Base-by-base conservation (phyloP, 2,329 filamentous ascomycete genomes). In the Cladophialophora bantiana region DNA sequence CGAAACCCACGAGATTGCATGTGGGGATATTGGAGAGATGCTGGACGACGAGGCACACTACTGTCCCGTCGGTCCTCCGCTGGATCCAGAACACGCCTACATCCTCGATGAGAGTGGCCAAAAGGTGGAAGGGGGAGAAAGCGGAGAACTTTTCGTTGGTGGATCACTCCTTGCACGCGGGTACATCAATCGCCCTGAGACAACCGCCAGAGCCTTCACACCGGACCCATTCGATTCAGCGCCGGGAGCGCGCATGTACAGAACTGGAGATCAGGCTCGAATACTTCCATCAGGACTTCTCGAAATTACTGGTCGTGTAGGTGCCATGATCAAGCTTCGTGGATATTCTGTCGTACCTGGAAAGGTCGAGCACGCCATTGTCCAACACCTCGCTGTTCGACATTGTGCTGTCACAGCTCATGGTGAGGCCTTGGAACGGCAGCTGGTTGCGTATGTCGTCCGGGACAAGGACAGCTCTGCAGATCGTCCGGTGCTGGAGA, bases 1-100 rank as follows among this genome's bases (percentile, higher is more conserved):
- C 73, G 91, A 94, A 77, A 94, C 91, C 0, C 90, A 93, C 70
- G 90, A 93, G 77, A 88, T 92, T 68, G 90, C 91, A 1, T 92
- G 89, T 70, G 91, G 91, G 48, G 90, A 93, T 72, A 89, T 94
- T 70, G 82, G 83, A 64, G 84, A 87, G 1, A 90, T 93, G 77
- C 77, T 92, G 36, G 78, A 89, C 59, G 81, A 84, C n/a, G 84
- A 90, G 54, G 81, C 86, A 1, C 81, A 84, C 1, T 90, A 92
- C 69, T 93, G 90, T 70, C 90, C 91, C 0, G 90, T 94, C 12
- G 91, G 91, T 0, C 88, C 85, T 1, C 89, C 90, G 0, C 77
- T 93, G 64, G 86, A 91, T 75, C 86, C 85, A 0, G 82, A 88
- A 66, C 85, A 90, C 70, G 88, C 87, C 0, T 93, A 94, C 72